phyloP scores from a whole-genome alignment of 805 yeast genomes.

The Candida tammaniensis region DNA sequence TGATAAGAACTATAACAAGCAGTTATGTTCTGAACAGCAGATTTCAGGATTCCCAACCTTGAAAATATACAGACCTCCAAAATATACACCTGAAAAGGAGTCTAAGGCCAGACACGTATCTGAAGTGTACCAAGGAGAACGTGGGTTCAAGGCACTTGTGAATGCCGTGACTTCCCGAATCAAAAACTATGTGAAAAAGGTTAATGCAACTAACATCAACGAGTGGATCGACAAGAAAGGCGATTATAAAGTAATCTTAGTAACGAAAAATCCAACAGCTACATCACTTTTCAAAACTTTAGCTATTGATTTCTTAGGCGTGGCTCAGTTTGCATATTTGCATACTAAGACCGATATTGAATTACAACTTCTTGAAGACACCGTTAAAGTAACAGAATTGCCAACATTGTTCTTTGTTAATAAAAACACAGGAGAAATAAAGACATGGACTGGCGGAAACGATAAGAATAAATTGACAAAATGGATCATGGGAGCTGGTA shows the following conservation, averaged over 20 bases:
- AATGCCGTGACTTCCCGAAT: constrained; percentile 55
- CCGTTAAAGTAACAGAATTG: constrained; percentile 16
- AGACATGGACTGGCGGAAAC: constrained; percentile 18
- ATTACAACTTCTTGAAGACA: constrained; percentile 1
- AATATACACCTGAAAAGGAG: constrained; percentile 28
- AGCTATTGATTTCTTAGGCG: constrained; percentile 65
- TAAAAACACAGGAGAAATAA: constrained; percentile 6
- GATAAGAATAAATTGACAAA: constrained; percentile 29
- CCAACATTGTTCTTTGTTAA: constrained; percentile 22
- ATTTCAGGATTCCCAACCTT: constrained; percentile 85
- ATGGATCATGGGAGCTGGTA: constrained; percentile 29
- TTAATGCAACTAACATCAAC: constrained; percentile 26
- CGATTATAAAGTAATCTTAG: constrained; percentile 45
- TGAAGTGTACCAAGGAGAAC: constrained; percentile 61
- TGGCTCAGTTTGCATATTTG: constrained; percentile 46
- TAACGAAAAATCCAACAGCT: constrained; percentile 48
- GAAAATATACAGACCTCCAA: constrained; percentile 80
- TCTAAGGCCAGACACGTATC: constrained; percentile 38
- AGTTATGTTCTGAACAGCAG: constrained; percentile 61
- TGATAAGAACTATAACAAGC: constrained; percentile 64
- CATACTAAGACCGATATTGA: constrained; percentile 19
- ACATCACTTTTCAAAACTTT: constrained; percentile 61
- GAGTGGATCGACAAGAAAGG: constrained; percentile 19
- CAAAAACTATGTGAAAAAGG: constrained; percentile 61
- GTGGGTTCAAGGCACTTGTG: constrained; percentile 53